Conservation (phyloP, 2,329 filamentous ascomycete species). For the Eutypella sp. region DNA sequence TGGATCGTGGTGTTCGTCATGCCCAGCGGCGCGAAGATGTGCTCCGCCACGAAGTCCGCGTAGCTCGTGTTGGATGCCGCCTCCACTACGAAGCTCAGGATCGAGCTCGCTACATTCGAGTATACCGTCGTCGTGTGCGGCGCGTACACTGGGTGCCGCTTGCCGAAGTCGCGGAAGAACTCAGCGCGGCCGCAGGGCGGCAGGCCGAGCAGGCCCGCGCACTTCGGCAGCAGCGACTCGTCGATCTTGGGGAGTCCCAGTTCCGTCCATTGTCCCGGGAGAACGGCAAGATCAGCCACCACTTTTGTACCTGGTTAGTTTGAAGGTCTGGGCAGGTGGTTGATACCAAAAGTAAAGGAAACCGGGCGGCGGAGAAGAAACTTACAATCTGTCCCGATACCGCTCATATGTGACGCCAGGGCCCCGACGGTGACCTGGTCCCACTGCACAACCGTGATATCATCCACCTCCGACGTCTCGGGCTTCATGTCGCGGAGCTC, state of each 20-base stretch:
- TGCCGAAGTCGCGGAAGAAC: slow-evolving; percentile 25
- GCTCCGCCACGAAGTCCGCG: slow-evolving; percentile 15
- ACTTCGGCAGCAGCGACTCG: slow-evolving; percentile 17
- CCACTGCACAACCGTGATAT: slow-evolving; percentile 23
- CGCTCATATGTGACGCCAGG: slow-evolving; percentile 23
- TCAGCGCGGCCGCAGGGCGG: slow-evolving; percentile 18
- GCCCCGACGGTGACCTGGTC: slow-evolving; percentile 19
- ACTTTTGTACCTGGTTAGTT: too few relatives aligned
- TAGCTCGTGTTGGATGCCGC: slow-evolving; percentile 19
- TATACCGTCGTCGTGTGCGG: slow-evolving; percentile 23
- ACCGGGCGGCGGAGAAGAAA: neutral
- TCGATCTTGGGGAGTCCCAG: slow-evolving; percentile 18
- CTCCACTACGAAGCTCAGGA: slow-evolving; percentile 20
- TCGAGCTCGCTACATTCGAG: slow-evolving; percentile 21
- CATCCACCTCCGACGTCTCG: slow-evolving; percentile 14
- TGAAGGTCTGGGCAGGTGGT: too few relatives aligned
- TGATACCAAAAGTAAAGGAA: slow-evolving; percentile 8
- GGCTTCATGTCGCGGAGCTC: slow-evolving; percentile 18
- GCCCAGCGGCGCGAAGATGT: slow-evolving; percentile 16
- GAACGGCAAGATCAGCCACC: slow-evolving; percentile 15
- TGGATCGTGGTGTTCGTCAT: slow-evolving; percentile 24
- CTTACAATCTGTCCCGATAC: slow-evolving; percentile 20
- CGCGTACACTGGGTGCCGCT: slow-evolving; percentile 21
- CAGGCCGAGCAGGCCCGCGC: slow-evolving; percentile 20
- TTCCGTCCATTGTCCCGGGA: slow-evolving; percentile 16